Conservation (phyloP, 352 stramenopile genomes). For the Globisporangium mamillatum region DNA sequence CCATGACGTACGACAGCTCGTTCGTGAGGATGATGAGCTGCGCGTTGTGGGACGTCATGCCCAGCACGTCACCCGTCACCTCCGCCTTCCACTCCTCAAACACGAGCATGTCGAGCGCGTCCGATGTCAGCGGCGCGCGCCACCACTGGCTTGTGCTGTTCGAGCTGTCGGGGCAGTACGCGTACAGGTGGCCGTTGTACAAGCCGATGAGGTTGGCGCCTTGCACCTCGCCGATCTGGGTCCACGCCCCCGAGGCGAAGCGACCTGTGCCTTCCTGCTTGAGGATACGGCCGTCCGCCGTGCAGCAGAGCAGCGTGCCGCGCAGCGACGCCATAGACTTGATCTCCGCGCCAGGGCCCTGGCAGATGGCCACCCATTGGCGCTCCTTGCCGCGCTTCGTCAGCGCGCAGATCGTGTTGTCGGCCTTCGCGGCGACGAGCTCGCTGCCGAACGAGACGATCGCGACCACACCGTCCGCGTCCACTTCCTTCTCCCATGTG, state of each 20-base stretch:
- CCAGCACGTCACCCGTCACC: conserved; percentile 28
- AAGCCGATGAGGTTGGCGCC: conserved; percentile 50
- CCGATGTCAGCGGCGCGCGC: conserved; percentile 41
- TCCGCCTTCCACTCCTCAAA: conserved; percentile 39
- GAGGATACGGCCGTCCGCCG: conserved; percentile 50
- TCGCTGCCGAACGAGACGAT: conserved; percentile 81
- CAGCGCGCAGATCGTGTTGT: conserved; percentile 54
- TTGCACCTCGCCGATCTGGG: conserved; percentile 39
- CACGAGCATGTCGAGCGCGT: conserved; percentile 45
- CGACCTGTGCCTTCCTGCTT: conserved; percentile 63
- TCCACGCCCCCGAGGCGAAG: conserved; percentile 66
- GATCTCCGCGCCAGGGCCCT: conserved; percentile 38
- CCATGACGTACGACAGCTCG: conserved; percentile 41
- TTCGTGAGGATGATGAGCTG: conserved; percentile 62
- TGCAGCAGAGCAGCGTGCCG: conserved; percentile 63
- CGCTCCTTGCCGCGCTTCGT: conserved; percentile 33
- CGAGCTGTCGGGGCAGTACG: conserved; percentile 19
- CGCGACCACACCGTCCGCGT: conserved; percentile 41
- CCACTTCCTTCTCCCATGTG: conserved; percentile 40
- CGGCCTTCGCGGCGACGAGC: conserved; percentile 51
- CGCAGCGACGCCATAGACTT: conserved; percentile 65
- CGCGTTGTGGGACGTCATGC: conserved; percentile 77
- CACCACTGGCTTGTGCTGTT: conserved; percentile 32
- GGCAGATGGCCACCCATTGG: conserved; percentile 52
- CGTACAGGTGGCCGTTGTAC: conserved; percentile 78